Evolutionary conservation across 78 protist species (phyloP), one percentile per base, ranked within the genome.

Genomic region (Guillardia theta): DNA sequence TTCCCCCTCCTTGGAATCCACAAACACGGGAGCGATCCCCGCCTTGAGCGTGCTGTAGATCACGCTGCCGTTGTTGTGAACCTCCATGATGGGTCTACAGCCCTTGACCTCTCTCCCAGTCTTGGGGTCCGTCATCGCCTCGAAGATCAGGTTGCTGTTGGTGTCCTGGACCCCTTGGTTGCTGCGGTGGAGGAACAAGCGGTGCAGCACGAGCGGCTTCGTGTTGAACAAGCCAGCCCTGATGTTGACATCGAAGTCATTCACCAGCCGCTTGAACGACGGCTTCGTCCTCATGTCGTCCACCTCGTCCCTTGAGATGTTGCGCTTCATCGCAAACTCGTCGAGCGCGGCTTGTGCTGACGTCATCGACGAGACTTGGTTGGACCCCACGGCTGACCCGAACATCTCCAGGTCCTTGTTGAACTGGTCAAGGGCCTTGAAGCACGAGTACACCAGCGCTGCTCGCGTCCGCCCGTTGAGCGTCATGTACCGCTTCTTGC

Each of bases 391-490:
- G n/a, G n/a, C n/a, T n/a, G n/a, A n/a, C n/a, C n/a, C n/a, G n/a
- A n/a, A n/a, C n/a, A n/a, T n/a, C n/a, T n/a, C n/a, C n/a, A n/a
- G n/a, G 70, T 27, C 70, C 70, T 58, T 24, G 83, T 22, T 36
- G 50, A 78, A 78, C 43, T 78, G 53, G 90, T 78, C 90, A 50
- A 78, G 90, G 53, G 48, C 90, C 43, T n/a, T 10, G 90, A 78
- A 78, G 90, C 90, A 78, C 0, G 90, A 46, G 90, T 78, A 37
- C 27, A 78, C 39, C 21, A 78, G 90, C 90, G 90, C 90, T 0
- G 90, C 90, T 6, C 83, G 83, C 10, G 83, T 43, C 83, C 36
- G 33, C n/a, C 78, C 78, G 6, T 10, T 24, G 12, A 19, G 78
- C 78, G 22, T 33, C 78, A 12, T 12, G 39, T 12, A 21, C 15